Percentiles rank a stretch among this genome's conserved stretches.
Evolutionary conservation across 2,329 filamentous ascomycete genomes (phyloP).

Genomic region (Aspergillaceae sp.): DNA sequence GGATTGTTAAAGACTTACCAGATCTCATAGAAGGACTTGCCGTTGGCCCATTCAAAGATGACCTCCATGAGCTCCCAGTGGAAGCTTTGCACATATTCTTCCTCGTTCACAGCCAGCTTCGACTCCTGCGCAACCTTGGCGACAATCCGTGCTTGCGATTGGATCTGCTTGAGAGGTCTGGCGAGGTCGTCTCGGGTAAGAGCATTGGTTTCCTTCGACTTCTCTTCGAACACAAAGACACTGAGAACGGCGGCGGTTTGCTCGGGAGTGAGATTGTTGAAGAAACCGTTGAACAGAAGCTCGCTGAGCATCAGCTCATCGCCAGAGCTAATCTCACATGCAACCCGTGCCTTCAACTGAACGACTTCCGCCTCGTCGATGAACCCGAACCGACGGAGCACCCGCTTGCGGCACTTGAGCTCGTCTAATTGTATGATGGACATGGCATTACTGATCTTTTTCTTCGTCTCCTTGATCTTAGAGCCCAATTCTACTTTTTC

Average conservation of each 20-base stretch:
- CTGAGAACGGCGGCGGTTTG: slow-evolving; percentile 78
- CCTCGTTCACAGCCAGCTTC: slow-evolving; percentile 88
- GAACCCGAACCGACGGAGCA: slow-evolving; percentile 86
- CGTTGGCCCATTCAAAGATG: slow-evolving; percentile 83
- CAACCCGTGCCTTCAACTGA: slow-evolving; percentile 91
- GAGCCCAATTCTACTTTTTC: slow-evolving; percentile 66
- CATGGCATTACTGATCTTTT: slow-evolving; percentile 73
- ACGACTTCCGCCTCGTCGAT: slow-evolving; percentile 95
- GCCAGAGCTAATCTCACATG: slow-evolving; percentile 94
- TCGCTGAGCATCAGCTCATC: slow-evolving; percentile 91
- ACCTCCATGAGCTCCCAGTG: slow-evolving; percentile 98
- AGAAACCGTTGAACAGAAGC: slow-evolving; percentile 92
- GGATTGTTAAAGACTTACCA: slow-evolving; percentile 57
- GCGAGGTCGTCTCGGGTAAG: slow-evolving; percentile 70
- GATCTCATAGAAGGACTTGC: slow-evolving; percentile 82
- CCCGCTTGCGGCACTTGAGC: slow-evolving; percentile 89
- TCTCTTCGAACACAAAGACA: slow-evolving; percentile 97
- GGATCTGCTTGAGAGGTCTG: slow-evolving; percentile 79
- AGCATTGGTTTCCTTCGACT: slow-evolving; percentile 62
- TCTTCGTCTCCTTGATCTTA: slow-evolving; percentile 81
- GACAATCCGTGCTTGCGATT: slow-evolving; percentile 75
- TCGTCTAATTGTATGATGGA: slow-evolving; percentile 91
- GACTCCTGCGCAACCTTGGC: slow-evolving; percentile 93
- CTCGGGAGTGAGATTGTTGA: slow-evolving; percentile 88
- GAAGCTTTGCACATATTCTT: slow-evolving; percentile 81